phyloP scores from a whole-genome alignment of 2,329 filamentous ascomycete genomes.

The Aspergillus tubingensis region DNA sequence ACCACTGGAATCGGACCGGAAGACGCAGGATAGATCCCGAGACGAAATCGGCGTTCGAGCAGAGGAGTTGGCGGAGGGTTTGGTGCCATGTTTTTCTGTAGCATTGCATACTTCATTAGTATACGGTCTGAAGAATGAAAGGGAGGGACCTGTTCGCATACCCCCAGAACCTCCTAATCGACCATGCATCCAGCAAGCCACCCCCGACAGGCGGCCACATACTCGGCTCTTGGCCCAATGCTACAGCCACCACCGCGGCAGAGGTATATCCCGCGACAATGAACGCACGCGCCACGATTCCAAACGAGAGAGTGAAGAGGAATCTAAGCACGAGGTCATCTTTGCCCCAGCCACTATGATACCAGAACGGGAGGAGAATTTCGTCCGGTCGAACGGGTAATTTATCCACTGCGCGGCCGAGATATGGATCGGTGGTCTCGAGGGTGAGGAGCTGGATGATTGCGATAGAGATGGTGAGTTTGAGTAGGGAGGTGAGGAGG shows the following conservation, averaged over 20 bases:
- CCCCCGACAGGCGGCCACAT: conserved; percentile 23
- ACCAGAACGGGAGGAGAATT: conserved; percentile 10
- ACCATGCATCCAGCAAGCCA: conserved; percentile 12
- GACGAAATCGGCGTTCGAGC: conserved; percentile 19
- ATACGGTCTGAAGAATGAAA: background rate
- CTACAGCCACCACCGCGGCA: conserved; percentile 9
- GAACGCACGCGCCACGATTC: conserved; percentile 13
- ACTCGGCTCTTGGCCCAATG: conserved; percentile 10
- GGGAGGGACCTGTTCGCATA: conserved; percentile 2
- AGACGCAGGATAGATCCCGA: conserved; percentile 1
- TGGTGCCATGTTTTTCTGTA: conserved; percentile 24
- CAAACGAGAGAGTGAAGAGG: conserved; percentile 20
- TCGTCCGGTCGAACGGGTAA: conserved; percentile 1
- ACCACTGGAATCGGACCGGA: conserved; percentile 9
- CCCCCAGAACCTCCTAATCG: conserved; percentile 23
- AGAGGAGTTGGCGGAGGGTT: conserved; percentile 18
- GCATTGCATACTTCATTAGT: background rate
- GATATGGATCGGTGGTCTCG: conserved; percentile 8
- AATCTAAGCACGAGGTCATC: conserved; percentile 3
- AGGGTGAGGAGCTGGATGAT: conserved; percentile 18
- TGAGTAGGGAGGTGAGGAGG: conserved; percentile 3
- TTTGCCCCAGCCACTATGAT: background rate
- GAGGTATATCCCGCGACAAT: conserved; percentile 18
- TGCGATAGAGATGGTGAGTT: conserved; percentile 1
- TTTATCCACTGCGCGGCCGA: background rate